A percentile compares a stretch with the other conserved stretches of the same genome.
These are phyloP conservation scores for Salvia rosmarinus DNA, from an alignment of 257 asterid genomes.

Conservation along the genomic window DNA sequence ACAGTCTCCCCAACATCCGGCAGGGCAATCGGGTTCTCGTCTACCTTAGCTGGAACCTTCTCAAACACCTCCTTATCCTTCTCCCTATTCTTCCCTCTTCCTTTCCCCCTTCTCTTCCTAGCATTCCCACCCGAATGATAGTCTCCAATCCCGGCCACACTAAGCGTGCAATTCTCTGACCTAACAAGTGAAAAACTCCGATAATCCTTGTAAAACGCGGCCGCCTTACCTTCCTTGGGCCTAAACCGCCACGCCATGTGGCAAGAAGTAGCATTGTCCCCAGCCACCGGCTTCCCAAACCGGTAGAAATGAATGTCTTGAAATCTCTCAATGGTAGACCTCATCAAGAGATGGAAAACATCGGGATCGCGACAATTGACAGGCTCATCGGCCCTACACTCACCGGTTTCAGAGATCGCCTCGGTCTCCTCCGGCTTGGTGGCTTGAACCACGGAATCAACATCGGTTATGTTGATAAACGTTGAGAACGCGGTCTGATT, in stretches of 20 bases:
- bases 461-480: conserved; percentile 80
- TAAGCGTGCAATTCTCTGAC: conserved; percentile 72
- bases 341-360: conserved; percentile 85
- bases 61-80: conserved; percentile 62
- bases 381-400: conserved; percentile 63
- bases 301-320: conserved; percentile 76
- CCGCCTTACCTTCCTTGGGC: conserved; percentile 91
- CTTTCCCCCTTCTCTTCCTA: conserved; percentile 57
- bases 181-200: conserved; percentile 62
- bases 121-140: conserved; percentile 97
- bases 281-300: conserved; percentile 86
- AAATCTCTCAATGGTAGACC: conserved; percentile 74
- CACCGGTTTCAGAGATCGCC: conserved; percentile 28
- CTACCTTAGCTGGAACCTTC: conserved; percentile 53
- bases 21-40: conserved; percentile 47
- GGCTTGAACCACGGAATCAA: conserved; percentile 45
- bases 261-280: conserved; percentile 61
- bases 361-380: conserved; percentile 83
- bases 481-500: conserved; percentile 75
- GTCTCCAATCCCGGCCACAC: conserved; percentile 72
- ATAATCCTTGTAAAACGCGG: conserved; percentile 83
- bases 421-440: conserved; percentile 22
- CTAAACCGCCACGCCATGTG: conserved; percentile 99
- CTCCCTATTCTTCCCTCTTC: conserved; percentile 42
- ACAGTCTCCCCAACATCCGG: conserved; percentile 89